Evolutionary conservation across 2,329 filamentous ascomycete species (phyloP).

Genomic region (Microcera coccophila): DNA sequence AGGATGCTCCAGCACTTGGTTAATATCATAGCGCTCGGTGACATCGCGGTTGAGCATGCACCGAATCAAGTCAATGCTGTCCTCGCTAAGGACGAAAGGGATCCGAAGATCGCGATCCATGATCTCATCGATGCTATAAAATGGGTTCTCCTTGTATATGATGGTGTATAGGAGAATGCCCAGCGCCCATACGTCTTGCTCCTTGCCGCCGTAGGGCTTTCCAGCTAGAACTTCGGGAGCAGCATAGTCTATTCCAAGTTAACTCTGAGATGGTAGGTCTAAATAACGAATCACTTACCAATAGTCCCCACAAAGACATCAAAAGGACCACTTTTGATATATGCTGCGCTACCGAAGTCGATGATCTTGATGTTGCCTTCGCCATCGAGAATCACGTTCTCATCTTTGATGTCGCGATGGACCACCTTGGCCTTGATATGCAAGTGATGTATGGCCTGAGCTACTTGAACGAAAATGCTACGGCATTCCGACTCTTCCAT

Average conservation of each 20-base stretch:
- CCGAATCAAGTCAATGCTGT: conserved; percentile 86
- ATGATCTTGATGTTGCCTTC: conserved; percentile 96
- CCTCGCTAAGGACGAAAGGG: conserved; percentile 82
- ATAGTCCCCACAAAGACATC: conserved; percentile 99
- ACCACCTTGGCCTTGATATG: conserved; percentile 89
- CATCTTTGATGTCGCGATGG: conserved; percentile 97
- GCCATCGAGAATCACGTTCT: conserved; percentile 94
- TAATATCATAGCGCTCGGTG: conserved; percentile 75
- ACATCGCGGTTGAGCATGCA: conserved; percentile 92
- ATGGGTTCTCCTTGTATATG: conserved; percentile 98
- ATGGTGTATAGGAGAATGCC: conserved; percentile 98
- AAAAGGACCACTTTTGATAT: conserved; percentile 97
- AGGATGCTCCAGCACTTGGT: conserved; percentile 81
- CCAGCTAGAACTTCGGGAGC: conserved; percentile 96
- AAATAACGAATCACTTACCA: conserved; percentile 54
- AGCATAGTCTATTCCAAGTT: conserved; percentile 70
- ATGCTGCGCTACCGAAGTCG: conserved; percentile 95
- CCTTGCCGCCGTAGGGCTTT: conserved; percentile 86
- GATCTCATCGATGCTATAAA: conserved; percentile 98
- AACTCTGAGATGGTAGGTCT: conserved; percentile 8
- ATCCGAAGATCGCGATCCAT: conserved; percentile 94
- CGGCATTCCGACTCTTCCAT: conserved; percentile 95
- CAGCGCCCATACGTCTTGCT: conserved; percentile 97
- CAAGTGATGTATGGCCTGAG: conserved; percentile 81
- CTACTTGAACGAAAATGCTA: conserved; percentile 93